Conservation (phyloP, 805 yeast species). For the Wickerhamomyces bovis region DNA sequence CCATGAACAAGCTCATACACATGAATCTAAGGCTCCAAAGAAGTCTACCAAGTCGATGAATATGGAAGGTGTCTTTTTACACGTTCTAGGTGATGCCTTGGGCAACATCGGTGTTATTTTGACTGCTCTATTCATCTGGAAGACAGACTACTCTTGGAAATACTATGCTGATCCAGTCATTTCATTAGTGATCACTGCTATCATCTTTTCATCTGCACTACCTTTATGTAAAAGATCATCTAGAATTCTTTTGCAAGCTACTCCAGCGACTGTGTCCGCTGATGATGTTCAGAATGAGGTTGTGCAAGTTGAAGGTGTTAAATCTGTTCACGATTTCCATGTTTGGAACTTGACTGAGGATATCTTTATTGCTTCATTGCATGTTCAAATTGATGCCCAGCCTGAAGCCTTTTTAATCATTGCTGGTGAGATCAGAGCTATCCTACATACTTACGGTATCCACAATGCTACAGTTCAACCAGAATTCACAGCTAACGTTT, state of each 20-base stretch:
- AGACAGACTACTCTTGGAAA: slow-evolving; percentile 84
- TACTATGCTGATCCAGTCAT: slow-evolving; percentile 81
- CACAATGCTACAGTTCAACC: slow-evolving; percentile 97
- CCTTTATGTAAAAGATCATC: slow-evolving; percentile 86
- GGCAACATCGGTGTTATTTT: slow-evolving; percentile 92
- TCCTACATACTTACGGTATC: slow-evolving; percentile 78
- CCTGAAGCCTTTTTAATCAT: slow-evolving; percentile 65
- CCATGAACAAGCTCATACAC: slow-evolving; percentile 12
- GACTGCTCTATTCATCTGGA: slow-evolving; percentile 91
- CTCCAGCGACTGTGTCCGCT: slow-evolving; percentile 79
- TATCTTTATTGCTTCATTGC: slow-evolving; percentile 81
- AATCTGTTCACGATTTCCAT: slow-evolving; percentile 90
- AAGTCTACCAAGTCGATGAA: slow-evolving; percentile 60
- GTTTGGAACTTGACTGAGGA: slow-evolving; percentile 93
- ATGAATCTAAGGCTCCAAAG: slow-evolving; percentile 10
- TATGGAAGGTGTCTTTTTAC: slow-evolving; percentile 95
- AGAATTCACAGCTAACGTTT: slow-evolving; percentile 50
- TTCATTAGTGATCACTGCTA: slow-evolving; percentile 77
- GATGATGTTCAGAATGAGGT: slow-evolving; percentile 68
- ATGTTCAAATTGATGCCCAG: slow-evolving; percentile 62
- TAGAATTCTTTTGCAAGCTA: slow-evolving; percentile 84
- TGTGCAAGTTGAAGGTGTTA: slow-evolving; percentile 60
- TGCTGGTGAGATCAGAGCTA: slow-evolving; percentile 69
- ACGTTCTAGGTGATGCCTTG: slow-evolving; percentile 92
- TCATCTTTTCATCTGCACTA: slow-evolving; percentile 85